Evolutionary conservation across 768 basidiomycete species (phyloP).

Genomic region (Boletus pseudopeckii): DNA sequence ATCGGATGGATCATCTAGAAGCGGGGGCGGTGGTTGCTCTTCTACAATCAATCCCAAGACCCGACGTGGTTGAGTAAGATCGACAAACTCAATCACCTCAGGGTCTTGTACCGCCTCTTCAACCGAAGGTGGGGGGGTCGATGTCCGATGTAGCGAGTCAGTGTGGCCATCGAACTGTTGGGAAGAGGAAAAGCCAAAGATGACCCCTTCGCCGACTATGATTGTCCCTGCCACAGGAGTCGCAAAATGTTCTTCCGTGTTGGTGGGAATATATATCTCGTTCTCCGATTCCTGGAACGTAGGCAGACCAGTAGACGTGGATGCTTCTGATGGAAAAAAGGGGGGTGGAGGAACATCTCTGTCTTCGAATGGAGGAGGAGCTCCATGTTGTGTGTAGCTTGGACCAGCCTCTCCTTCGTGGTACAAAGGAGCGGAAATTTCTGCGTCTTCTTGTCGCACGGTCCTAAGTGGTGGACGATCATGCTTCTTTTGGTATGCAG

Average conservation of each 20-base stretch:
- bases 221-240: constrained; percentile 28
- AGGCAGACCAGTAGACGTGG: constrained; percentile 59
- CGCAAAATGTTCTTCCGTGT: constrained; percentile 38
- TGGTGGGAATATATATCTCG: constrained; percentile 62
- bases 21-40: constrained; percentile 61
- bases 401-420: constrained; percentile 74
- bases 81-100: constrained; percentile 63
- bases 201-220: constrained; percentile 70
- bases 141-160: constrained; percentile 58
- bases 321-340: constrained; percentile 52
- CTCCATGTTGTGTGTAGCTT: constrained; percentile 58
- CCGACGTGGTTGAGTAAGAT: constrained; percentile 54
- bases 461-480: constrained; percentile 76
- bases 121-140: constrained; percentile 72
- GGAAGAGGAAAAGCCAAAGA: constrained; percentile 68
- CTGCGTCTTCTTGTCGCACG: constrained; percentile 62
- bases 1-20: constrained; percentile 84
- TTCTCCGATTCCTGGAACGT: constrained; percentile 80
- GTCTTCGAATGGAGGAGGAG: constrained; percentile 85
- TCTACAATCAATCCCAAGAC: constrained; percentile 58
- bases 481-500: constrained; percentile 84
- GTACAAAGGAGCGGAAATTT: constrained; percentile 60
- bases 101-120: constrained; percentile 73
- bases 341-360: constrained; percentile 73
- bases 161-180: constrained; percentile 83